Evolutionary conservation across 805 yeast genomes (phyloP).

Genomic region (Nakazawaea wickerhamii): DNA sequence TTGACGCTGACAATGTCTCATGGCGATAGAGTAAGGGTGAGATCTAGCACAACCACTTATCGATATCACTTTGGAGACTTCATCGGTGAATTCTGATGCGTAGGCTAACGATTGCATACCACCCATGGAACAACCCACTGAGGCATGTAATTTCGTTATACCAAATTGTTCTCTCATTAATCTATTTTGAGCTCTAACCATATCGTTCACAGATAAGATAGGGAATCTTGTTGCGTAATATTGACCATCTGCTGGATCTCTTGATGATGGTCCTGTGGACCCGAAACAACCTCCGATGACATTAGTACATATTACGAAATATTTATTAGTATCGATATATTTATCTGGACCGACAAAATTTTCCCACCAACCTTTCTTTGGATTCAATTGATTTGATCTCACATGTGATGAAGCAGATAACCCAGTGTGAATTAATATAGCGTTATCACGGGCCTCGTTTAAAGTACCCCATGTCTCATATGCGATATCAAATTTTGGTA

Average conservation of each 20-base stretch:
- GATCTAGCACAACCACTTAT: constrained; percentile 92
- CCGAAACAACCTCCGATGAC: constrained; percentile 95
- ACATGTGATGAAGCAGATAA: constrained; percentile 94
- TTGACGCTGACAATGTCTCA: constrained; percentile 90
- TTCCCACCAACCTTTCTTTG: constrained; percentile 93
- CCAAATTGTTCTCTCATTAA: constrained; percentile 59
- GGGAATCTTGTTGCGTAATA: constrained; percentile 87
- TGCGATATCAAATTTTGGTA: constrained; percentile 76
- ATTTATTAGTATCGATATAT: constrained; percentile 75
- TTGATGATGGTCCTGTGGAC: constrained; percentile 85
- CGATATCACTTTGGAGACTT: constrained; percentile 67
- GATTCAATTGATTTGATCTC: constrained; percentile 64
- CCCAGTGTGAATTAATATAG: constrained; percentile 83
- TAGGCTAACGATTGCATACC: constrained; percentile 96
- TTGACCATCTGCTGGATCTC: constrained; percentile 60
- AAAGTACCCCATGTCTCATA: constrained; percentile 89
- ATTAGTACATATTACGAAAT: constrained; percentile 82
- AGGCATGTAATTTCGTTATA: constrained; percentile 61
- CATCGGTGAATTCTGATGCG: constrained; percentile 76
- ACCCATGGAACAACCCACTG: constrained; percentile 94
- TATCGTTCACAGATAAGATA: constrained; percentile 76
- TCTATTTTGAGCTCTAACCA: constrained; percentile 84
- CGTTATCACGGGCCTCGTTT: constrained; percentile 59
- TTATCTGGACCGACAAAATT: constrained; percentile 81
- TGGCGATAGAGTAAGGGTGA: constrained; percentile 90